Base-by-base conservation (phyloP, 164 flowering plant species). In the Cinnamomum chago region DNA sequence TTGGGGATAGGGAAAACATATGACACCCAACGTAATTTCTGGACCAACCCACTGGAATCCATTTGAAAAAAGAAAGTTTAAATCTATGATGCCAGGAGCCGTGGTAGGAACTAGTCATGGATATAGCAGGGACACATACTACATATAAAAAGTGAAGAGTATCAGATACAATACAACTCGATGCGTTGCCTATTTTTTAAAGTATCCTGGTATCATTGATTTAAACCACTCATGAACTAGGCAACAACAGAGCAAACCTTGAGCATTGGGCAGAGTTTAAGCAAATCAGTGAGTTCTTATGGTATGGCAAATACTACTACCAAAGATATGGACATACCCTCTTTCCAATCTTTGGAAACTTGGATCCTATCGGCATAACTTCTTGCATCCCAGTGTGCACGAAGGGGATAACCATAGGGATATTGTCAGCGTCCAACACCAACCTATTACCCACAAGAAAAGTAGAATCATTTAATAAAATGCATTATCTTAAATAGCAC, bases 311-410 rank as follows among this genome's bases (percentile, higher is more conserved):
- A 9, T 40, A 40, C 47, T 40, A 40, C 47, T 40, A 40, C 47
- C 47, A 40, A 40, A 5, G 47, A 40, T 40, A 30, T 30, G 35
- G 35, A 78, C 80, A 14, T 86, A 92, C 97, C 77, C 75, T 89
- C 85, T 92, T 91, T 72, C 99, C 98, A 79, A 95, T 88, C 83
- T 88, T 89, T 28, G 99, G 98, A 74, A 93, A 68, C 58, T 76
- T 89, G 74, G 94, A 87, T 47, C 99, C 99, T 47, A 95, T 80
- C 30, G 99, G 99, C 97, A 95, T 91, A 74, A 93, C 83, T 7
- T 93, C 97, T 73, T 93, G 97, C 99, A 95, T 93, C 62, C 99
- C 99, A 28, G 91, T 79, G 79, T 95, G 98, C 65, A 90, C 98
- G 84, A 95, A 92, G 14, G 98, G 99, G 62, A 95, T 78, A 70